Base-by-base conservation (phyloP, 352 stramenopile genomes). In the Pythium folliculosum region DNA sequence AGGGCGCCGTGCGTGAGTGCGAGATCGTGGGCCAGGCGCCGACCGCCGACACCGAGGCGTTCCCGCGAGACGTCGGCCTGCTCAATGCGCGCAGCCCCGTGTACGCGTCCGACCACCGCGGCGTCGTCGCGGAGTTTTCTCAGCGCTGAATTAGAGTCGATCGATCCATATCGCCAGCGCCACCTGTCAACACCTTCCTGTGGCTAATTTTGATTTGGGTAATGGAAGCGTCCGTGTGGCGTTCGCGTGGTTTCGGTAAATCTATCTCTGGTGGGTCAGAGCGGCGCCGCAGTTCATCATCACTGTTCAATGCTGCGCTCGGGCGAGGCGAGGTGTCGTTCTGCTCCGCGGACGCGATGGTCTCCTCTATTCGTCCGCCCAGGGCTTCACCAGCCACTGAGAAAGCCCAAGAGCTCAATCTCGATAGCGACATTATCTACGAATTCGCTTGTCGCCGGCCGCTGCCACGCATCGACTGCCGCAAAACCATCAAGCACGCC, bases 101-200 rank as follows among this genome's bases (percentile, higher is more conserved):
- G 25, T 97, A 93, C 69, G 85, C 82, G 4, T 96, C 88, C 16
- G 89, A 97, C 58, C 89, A 97, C 71, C 87, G 88, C 37, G 89
- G 77, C 23, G 80, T 97, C 37, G 73, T 97, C 25, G 83, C 81
- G 3, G 79, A 91, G 65, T 90, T 96, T 61, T 5, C 5, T 5
- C 27, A 32, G 27, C n/a, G n/a, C n/a, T n/a, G n/a, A n/a, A n/a
- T n/a, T n/a, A n/a, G n/a, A n/a, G n/a, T n/a, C n/a, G n/a, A n/a
- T n/a, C n/a, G n/a, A n/a, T n/a, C n/a, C n/a, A n/a, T n/a, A n/a
- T n/a, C n/a, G n/a, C n/a, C n/a, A n/a, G n/a, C n/a, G n/a, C n/a
- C 37, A 25, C 2, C 27, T 27, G 16, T 54, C 3, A 60, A n/a
- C n/a, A n/a, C n/a, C n/a, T n/a, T n/a, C n/a, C n/a, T 6, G 22